A percentile compares a stretch with the other conserved stretches of the same genome.
phyloP scores from a whole-genome alignment of 2,329 filamentous ascomycete genomes.

The Trichoderma arundinaceum region DNA sequence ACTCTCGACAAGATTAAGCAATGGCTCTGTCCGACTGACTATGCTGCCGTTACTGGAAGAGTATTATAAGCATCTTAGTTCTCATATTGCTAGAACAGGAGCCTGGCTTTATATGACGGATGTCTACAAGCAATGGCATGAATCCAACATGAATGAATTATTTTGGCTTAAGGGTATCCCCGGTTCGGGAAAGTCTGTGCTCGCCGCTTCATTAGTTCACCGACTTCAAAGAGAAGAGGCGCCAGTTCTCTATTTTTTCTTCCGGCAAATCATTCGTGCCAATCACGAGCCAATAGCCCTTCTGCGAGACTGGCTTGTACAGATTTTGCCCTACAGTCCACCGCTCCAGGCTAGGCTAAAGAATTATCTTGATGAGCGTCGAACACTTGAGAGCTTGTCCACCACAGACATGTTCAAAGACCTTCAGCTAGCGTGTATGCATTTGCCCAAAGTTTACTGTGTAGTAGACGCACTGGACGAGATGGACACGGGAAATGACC shows the following conservation, averaged over 20 bases:
- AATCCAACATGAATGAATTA: slow-evolving; percentile 28
- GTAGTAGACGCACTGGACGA: slow-evolving; percentile 54
- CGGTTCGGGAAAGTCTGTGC: slow-evolving; percentile 48
- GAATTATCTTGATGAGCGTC: slow-evolving; percentile 19
- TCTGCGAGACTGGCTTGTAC: slow-evolving; percentile 45
- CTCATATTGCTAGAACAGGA: slow-evolving; percentile 35
- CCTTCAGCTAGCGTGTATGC: slow-evolving; percentile 37
- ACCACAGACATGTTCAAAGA: slow-evolving; percentile 41
- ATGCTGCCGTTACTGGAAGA: slow-evolving; percentile 37
- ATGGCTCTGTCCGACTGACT: slow-evolving; percentile 42
- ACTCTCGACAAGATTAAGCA: slow-evolving; percentile 34
- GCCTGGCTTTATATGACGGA: slow-evolving; percentile 32
- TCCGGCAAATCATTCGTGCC: slow-evolving; percentile 46
- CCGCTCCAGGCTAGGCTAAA: slow-evolving; percentile 39
- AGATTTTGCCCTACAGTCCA: slow-evolving; percentile 42
- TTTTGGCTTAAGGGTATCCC: slow-evolving; percentile 47
- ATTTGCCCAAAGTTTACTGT: slow-evolving; percentile 44
- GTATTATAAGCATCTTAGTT: slow-evolving; percentile 37
- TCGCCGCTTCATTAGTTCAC: slow-evolving; percentile 40
- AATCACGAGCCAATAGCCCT: slow-evolving; percentile 42
- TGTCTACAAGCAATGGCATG: slow-evolving; percentile 35
- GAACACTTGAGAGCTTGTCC: slow-evolving; percentile 18
- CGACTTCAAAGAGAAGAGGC: not conserved
- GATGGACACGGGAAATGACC: slow-evolving; percentile 46
- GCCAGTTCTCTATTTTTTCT: slow-evolving; percentile 48